phyloP scores from a whole-genome alignment of 805 yeast genomes.

The Hemisphaericaspora nanyangensis region DNA sequence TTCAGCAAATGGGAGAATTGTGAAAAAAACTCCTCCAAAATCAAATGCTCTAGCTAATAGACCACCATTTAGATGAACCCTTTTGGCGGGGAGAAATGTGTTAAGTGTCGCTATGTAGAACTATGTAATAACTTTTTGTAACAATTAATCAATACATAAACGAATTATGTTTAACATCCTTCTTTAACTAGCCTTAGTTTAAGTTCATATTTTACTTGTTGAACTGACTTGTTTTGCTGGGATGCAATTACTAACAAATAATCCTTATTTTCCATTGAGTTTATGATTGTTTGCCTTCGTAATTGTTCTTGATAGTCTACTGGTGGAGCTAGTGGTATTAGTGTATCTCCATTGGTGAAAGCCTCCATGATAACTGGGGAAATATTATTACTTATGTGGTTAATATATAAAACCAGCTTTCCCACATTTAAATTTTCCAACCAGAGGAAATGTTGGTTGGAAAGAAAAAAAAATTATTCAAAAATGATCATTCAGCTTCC shows the following conservation, averaged over 20 bases:
- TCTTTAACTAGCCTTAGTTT: conserved; percentile 17
- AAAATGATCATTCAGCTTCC: too few relatives aligned
- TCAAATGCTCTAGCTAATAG: conserved; percentile 8
- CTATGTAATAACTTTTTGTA: neutral
- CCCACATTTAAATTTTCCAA: too few relatives aligned
- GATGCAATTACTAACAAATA: conserved; percentile 34
- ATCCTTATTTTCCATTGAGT: conserved; percentile 38
- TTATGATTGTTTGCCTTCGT: conserved; percentile 32
- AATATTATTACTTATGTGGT: too few relatives aligned
- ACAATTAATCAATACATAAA: neutral
- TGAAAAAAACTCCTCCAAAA: too few relatives aligned
- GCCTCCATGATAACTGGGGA: too few relatives aligned
- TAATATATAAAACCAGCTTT: too few relatives aligned
- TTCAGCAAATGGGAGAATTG: neutral
- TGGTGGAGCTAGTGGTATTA: conserved; percentile 3
- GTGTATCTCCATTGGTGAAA: too few relatives aligned
- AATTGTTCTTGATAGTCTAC: conserved; percentile 24
- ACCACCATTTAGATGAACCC: conserved; percentile 17
- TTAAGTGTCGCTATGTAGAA: too few relatives aligned
- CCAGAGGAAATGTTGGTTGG: too few relatives aligned
- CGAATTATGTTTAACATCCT: neutral
- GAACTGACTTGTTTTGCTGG: conserved; percentile 41
- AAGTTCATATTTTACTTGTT: conserved; percentile 40
- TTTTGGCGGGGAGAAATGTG: neutral
- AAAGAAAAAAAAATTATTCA: too few relatives aligned